Evolutionary conservation across 23 red algal species (phyloP).

Genomic region (Cyanidiococcus yangmingshanensis): DNA sequence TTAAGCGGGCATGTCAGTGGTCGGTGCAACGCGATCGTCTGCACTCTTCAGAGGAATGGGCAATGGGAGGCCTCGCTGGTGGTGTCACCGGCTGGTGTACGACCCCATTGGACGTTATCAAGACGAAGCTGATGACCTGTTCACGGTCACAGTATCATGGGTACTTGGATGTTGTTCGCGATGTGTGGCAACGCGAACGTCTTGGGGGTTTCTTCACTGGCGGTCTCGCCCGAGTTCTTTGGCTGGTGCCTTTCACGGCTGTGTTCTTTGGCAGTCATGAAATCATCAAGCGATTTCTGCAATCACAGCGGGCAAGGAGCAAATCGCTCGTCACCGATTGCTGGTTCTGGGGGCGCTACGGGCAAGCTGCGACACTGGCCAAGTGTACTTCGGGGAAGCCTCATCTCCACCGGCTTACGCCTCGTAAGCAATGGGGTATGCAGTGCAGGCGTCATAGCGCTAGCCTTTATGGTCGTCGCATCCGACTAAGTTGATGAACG

Average conservation of each 20-base stretch:
- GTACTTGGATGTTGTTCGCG: constrained; percentile 33
- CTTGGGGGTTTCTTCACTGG: constrained; percentile 65
- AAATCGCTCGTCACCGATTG: no score
- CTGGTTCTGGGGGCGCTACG: no score
- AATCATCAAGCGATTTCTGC: constrained; percentile 40
- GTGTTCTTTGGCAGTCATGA: constrained; percentile 95
- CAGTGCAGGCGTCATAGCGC: no score
- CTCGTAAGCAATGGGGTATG: no score
- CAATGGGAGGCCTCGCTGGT: constrained; percentile 72
- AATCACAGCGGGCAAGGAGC: no score
- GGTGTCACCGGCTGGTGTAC: constrained; percentile 83
- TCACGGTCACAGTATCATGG: constrained; percentile 33
- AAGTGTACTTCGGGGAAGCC: no score
- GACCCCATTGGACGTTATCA: constrained; percentile 92
- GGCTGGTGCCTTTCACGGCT: constrained; percentile 93
- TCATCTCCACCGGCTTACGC: no score
- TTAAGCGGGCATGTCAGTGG: constrained; percentile 48
- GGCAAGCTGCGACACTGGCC: no score
- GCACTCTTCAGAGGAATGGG: constrained; percentile 49
- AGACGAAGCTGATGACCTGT: constrained; percentile 85
- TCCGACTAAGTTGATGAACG: no score
- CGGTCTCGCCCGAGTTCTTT: constrained; percentile 51
- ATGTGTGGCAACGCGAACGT: constrained; percentile 43
- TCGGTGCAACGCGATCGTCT: constrained; percentile 22
- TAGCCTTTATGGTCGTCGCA: no score